A percentile compares a stretch with the other conserved stretches of the same genome.
Evolutionary conservation across 306 rosid species (phyloP).

Genomic region (Lagenaria siceraria): DNA sequence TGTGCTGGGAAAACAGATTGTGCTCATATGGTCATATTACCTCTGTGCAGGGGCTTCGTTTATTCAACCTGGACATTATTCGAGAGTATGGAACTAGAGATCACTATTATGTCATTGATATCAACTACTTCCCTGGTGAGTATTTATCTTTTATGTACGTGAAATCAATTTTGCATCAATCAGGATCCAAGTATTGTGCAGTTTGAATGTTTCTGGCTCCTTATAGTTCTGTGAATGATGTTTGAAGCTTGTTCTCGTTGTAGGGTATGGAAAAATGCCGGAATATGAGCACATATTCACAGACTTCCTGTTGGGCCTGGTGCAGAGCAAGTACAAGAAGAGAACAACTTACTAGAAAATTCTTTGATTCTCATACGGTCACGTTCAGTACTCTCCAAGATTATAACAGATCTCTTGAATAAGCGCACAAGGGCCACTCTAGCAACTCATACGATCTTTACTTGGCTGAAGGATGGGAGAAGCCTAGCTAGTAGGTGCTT

Average conservation of each 20-base stretch:
- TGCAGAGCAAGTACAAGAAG: slow-evolving; percentile 43
- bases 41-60: slow-evolving; percentile 52
- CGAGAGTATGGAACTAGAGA: slow-evolving; percentile 65
- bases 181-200: background rate
- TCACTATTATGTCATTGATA: slow-evolving; percentile 76
- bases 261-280: slow-evolving; percentile 94
- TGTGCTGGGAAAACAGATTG: background rate
- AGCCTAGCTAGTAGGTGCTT: background rate
- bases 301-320: slow-evolving; percentile 67
- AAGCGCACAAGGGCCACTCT: background rate
- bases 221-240: background rate
- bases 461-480: background rate
- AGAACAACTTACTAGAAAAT: slow-evolving; percentile 13
- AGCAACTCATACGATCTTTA: background rate
- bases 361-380: background rate
- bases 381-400: background rate
- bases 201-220: background rate
- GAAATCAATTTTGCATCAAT: background rate
- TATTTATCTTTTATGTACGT: background rate
- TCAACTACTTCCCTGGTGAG: slow-evolving; percentile 88
- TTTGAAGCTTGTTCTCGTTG: background rate
- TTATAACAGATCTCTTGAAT: background rate
- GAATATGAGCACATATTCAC: slow-evolving; percentile 90
- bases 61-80: slow-evolving; percentile 80
- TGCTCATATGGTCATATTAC: background rate